These are phyloP conservation scores for Opeltia flavorubescens DNA, from an alignment of 495 filamentous ascomycete species.

Conservation along the genomic window DNA sequence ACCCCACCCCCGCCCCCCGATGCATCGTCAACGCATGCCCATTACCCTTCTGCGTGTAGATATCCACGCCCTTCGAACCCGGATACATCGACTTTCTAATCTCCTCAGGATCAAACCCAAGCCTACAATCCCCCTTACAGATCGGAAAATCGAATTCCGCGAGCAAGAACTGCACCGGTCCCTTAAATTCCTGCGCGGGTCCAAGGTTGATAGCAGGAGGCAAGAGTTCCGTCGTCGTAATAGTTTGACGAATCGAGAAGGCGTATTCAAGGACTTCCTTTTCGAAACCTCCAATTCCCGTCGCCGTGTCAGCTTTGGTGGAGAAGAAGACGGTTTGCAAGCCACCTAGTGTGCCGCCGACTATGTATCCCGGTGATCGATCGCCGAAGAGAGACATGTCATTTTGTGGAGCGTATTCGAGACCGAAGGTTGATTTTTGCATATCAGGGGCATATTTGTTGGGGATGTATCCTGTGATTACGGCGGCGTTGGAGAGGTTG, in stretches of 20 bases:
- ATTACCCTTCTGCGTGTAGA: slow-evolving; percentile 19
- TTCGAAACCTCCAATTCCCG: slow-evolving; percentile 9
- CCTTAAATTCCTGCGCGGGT: slow-evolving; percentile 11
- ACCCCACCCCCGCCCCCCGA: slow-evolving; percentile 21
- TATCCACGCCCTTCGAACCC: slow-evolving; percentile 14
- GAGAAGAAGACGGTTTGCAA: slow-evolving; percentile 16
- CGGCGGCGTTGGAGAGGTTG: slow-evolving; percentile 15
- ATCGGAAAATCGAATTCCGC: slow-evolving; percentile 17
- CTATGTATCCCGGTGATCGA: slow-evolving; percentile 14
- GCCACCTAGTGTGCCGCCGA: slow-evolving; percentile 5
- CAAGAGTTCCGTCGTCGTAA: slow-evolving; percentile 16
- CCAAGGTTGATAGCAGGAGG: slow-evolving; percentile 8
- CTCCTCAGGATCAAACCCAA: not conserved
- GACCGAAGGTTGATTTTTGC: slow-evolving; percentile 5
- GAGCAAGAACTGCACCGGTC: slow-evolving; percentile 18
- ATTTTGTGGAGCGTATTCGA: slow-evolving; percentile 18
- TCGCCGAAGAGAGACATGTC: slow-evolving; percentile 9
- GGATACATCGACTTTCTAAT: slow-evolving; percentile 14
- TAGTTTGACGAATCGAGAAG: slow-evolving; percentile 15
- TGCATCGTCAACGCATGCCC: slow-evolving; percentile 25
- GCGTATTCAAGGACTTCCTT: slow-evolving; percentile 15
- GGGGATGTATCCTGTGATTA: slow-evolving; percentile 19
- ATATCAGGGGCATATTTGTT: slow-evolving; percentile 8
- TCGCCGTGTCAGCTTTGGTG: slow-evolving; percentile 8
- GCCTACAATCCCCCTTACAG: slow-evolving; percentile 17